These are phyloP conservation scores for Metarhizium brunneum DNA, from an alignment of 2,329 filamentous ascomycete species.

Conservation along the genomic window DNA sequence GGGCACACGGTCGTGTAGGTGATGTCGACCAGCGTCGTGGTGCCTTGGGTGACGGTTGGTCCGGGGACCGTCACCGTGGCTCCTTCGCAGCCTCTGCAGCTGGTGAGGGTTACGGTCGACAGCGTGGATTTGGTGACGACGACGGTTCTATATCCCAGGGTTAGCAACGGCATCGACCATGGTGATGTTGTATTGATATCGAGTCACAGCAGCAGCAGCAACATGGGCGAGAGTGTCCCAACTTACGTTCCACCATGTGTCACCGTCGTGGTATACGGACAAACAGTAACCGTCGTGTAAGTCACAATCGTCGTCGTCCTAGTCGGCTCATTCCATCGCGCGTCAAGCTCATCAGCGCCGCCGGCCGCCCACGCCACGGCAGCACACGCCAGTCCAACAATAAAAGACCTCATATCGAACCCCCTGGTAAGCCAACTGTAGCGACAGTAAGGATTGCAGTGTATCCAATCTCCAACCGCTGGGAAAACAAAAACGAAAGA, in stretches of 20 bases:
- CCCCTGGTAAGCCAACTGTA: not conserved
- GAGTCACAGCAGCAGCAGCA: too few species aligned
- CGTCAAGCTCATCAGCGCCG: not conserved
- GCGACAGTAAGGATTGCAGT: not conserved
- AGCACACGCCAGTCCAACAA: constrained; percentile 7
- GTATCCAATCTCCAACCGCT: too few species aligned
- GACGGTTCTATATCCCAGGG: constrained; percentile 24
- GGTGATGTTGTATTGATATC: not conserved
- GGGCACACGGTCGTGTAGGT: constrained; percentile 30
- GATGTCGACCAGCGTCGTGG: constrained; percentile 23
- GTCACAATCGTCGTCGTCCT: constrained; percentile 17
- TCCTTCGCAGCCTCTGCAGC: constrained; percentile 27
- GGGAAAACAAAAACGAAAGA: too few species aligned
- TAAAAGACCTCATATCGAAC: constrained; percentile 3
- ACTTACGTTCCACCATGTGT: constrained; percentile 31
- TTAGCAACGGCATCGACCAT: constrained; percentile 7
- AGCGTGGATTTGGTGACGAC: constrained; percentile 32
- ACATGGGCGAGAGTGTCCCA: not conserved
- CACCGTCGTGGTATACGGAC: constrained; percentile 34
- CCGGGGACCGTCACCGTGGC: constrained; percentile 27
- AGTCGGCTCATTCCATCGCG: constrained; percentile 1
- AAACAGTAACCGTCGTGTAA: constrained; percentile 34
- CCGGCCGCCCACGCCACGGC: constrained; percentile 3
- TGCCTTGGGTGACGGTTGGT: constrained; percentile 20
- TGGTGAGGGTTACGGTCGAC: constrained; percentile 33